Conservation (phyloP, 2,329 filamentous ascomycete species). For the Aspergillus fumigatus region DNA sequence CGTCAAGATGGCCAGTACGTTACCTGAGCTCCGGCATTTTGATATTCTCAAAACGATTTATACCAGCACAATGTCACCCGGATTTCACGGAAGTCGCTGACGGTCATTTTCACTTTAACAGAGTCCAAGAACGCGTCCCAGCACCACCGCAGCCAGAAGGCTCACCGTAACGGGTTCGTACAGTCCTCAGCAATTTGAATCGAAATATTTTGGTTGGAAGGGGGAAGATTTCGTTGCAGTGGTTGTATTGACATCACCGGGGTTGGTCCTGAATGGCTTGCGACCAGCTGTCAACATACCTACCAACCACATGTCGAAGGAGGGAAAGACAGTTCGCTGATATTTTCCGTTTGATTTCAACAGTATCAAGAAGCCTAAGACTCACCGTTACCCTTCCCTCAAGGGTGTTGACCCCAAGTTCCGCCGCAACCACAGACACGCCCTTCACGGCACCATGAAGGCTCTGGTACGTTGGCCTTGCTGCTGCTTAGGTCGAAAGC, state of each 20-base stretch:
- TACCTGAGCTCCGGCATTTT: slow-evolving; percentile 4
- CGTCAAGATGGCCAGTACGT: slow-evolving; percentile 47
- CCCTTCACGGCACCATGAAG: slow-evolving; percentile 97
- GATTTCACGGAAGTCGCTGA: slow-evolving; percentile 19
- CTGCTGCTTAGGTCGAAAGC: neutral
- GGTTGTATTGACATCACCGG: slow-evolving; percentile 6
- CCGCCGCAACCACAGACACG: slow-evolving; percentile 99
- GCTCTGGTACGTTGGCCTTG: slow-evolving; percentile 69
- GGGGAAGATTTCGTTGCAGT: slow-evolving; percentile 7
- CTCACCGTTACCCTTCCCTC: slow-evolving; percentile 95
- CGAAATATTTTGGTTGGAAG: neutral
- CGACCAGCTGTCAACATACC: slow-evolving; percentile 1
- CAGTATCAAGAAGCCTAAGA: slow-evolving; percentile 99
- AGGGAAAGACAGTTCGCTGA: slow-evolving; percentile 17
- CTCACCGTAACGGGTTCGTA: slow-evolving; percentile 96
- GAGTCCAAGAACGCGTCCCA: slow-evolving; percentile 99
- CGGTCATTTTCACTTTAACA: slow-evolving; percentile 39
- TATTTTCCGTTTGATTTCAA: slow-evolving; percentile 14
- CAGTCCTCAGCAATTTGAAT: slow-evolving; percentile 3
- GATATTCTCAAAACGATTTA: neutral
- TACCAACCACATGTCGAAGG: neutral
- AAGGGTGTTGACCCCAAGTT: slow-evolving; percentile 99
- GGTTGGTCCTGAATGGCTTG: neutral
- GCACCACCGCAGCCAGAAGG: slow-evolving; percentile 98
- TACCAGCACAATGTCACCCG: neutral